Conservation (phyloP, 805 yeast genomes). For the Maudiozyma barnettii region DNA sequence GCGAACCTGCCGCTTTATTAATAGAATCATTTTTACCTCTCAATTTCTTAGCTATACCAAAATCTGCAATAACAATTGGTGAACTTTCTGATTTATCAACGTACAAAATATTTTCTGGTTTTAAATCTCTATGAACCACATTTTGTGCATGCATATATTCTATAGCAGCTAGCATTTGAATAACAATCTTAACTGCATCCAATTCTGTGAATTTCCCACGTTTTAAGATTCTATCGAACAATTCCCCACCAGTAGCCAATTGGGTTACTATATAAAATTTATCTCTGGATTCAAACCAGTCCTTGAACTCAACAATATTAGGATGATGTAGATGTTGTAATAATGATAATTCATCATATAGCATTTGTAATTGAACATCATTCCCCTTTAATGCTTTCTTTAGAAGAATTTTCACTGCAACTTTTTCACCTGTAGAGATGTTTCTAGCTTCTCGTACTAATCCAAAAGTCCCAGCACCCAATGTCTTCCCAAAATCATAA, state of each 20-base stretch:
- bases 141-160: constrained; percentile 64
- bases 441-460: constrained; percentile 71
- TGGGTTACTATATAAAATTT: constrained; percentile 92
- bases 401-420: constrained; percentile 81
- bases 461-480: constrained; percentile 95
- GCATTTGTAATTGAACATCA: constrained; percentile 46
- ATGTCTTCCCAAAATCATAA: constrained; percentile 70
- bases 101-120: constrained; percentile 87
- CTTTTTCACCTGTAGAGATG: constrained; percentile 49
- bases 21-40: constrained; percentile 50
- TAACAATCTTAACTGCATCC: constrained; percentile 70
- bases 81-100: constrained; percentile 49
- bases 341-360: constrained; percentile 67
- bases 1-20: constrained; percentile 75
- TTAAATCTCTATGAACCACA: constrained; percentile 88
- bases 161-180: constrained; percentile 70
- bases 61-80: constrained; percentile 81
- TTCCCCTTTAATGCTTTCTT: constrained; percentile 78
- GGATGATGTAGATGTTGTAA: constrained; percentile 66
- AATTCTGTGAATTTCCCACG: constrained; percentile 80
- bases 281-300: constrained; percentile 89
- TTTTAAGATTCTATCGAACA: constrained; percentile 76
- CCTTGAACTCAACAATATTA: constrained; percentile 80
- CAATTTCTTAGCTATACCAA: constrained; percentile 85
- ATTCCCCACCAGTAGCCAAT: constrained; percentile 91